These are phyloP conservation scores for Hortaea werneckii DNA, from an alignment of 2,329 filamentous ascomycete species.

Conservation along the genomic window DNA sequence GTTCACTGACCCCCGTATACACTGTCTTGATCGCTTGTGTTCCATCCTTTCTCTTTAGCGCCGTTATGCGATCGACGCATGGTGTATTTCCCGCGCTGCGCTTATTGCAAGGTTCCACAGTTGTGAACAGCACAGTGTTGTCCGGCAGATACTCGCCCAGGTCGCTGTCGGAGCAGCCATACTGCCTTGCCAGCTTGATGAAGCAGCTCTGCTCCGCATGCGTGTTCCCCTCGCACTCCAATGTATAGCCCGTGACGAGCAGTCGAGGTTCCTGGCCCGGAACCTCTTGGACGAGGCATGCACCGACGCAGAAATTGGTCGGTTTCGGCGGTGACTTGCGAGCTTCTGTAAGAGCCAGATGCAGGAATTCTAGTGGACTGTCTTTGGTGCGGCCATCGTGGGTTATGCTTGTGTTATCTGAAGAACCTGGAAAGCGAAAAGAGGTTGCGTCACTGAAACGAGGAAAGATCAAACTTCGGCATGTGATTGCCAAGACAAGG, in stretches of 20 bases:
- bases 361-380: constrained; percentile 44
- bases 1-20: constrained; percentile 81
- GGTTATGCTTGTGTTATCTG: neutral
- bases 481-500: neutral
- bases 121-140: constrained; percentile 68
- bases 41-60: constrained; percentile 34
- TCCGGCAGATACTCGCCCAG: constrained; percentile 44
- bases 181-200: constrained; percentile 49
- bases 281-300: constrained; percentile 55
- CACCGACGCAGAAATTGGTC: constrained; percentile 89
- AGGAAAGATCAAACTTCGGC: neutral
- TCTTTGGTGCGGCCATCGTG: neutral
- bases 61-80: constrained; percentile 70
- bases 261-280: constrained; percentile 25
- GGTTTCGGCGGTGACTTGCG: constrained; percentile 71
- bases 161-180: constrained; percentile 39
- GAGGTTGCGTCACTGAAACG: neutral
- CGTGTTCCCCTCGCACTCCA: constrained; percentile 85
- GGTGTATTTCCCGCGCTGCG: constrained; percentile 64
- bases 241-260: constrained; percentile 75
- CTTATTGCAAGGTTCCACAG: constrained; percentile 75
- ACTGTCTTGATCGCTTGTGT: constrained; percentile 59
- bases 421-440: neutral
- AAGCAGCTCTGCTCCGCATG: constrained; percentile 94
- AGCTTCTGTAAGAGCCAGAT: constrained; percentile 64